phyloP scores from a whole-genome alignment of 78 protist species.

The Dictyostelium firmibasis region DNA sequence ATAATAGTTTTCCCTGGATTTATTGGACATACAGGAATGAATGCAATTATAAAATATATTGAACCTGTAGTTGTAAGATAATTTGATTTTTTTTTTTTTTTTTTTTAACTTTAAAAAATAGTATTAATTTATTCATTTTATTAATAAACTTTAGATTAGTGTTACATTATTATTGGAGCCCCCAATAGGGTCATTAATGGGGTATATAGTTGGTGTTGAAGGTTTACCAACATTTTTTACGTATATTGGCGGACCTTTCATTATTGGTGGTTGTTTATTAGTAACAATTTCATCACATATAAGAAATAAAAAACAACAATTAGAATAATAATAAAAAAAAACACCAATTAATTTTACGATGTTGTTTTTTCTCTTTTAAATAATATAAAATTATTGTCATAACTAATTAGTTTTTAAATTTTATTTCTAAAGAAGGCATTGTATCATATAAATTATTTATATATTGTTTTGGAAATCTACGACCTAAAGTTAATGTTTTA shows the following conservation, averaged over 20 bases:
- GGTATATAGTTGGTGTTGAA: constrained; percentile 26
- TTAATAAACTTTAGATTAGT: constrained; percentile 22
- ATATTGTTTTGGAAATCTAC: no score
- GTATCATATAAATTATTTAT: no score
- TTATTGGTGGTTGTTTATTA: constrained; percentile 30
- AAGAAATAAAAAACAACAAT: neutral
- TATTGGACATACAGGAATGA: constrained; percentile 82
- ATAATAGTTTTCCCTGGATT: constrained; percentile 68
- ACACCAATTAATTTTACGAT: neutral
- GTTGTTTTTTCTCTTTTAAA: no score
- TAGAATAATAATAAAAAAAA: no score
- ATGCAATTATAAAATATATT: constrained; percentile 37
- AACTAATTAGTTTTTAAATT: no score
- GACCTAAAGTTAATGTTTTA: no score
- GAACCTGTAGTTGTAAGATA: constrained; percentile 58
- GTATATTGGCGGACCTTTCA: constrained; percentile 61
- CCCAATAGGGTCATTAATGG: constrained; percentile 81
- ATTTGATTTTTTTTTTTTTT: no score
- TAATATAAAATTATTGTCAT: no score
- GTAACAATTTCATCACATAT: constrained; percentile 6
- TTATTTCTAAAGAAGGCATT: no score
- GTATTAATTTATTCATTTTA: no score
- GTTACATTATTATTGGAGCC: constrained; percentile 80
- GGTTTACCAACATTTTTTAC: constrained; percentile 48
- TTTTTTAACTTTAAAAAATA: no score